These are phyloP conservation scores for Xerocomus amazonicus DNA, from an alignment of 1,284 basidiomycete genomes.

Conservation along the genomic window DNA sequence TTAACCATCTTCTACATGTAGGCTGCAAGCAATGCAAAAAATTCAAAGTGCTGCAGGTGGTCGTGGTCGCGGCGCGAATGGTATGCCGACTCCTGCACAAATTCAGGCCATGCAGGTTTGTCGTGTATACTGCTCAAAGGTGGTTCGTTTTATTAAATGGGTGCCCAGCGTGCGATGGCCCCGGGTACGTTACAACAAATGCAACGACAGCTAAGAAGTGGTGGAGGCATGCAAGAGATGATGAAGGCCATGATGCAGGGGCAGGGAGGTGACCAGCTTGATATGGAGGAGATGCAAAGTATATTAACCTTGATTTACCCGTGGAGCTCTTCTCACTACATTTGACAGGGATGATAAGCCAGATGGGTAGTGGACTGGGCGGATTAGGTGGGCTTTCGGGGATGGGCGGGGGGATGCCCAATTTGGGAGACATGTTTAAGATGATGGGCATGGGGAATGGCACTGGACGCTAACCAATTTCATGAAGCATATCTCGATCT, in stretches of 20 bases:
- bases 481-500: conserved; percentile 12
- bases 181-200: conserved; percentile 86
- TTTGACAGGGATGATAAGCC: conserved; percentile 73
- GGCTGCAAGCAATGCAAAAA: conserved; percentile 86
- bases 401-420: conserved; percentile 52
- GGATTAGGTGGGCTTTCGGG: conserved; percentile 47
- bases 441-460: conserved; percentile 77
- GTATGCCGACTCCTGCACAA: conserved; percentile 88
- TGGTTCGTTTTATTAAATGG: conserved; percentile 10
- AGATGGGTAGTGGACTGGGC: conserved; percentile 71
- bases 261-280: conserved; percentile 76
- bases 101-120: conserved; percentile 87
- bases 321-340: conserved; percentile 13
- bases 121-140: conserved; percentile 6
- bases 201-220: conserved; percentile 77
- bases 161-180: conserved; percentile 72
- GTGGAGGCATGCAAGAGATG: conserved; percentile 92
- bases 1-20: conserved; percentile 25
- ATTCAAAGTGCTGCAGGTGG: conserved; percentile 85
- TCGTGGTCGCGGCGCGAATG: conserved; percentile 77
- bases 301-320: conserved; percentile 26
- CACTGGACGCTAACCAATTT: conserved; percentile 32
- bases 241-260: conserved; percentile 96
- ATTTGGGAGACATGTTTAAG: conserved; percentile 75
- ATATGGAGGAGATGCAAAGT: conserved; percentile 88